Evolutionary conservation across 192 early-diverging fungal genomes (phyloP).

Genomic region (Coemansia sp.): DNA sequence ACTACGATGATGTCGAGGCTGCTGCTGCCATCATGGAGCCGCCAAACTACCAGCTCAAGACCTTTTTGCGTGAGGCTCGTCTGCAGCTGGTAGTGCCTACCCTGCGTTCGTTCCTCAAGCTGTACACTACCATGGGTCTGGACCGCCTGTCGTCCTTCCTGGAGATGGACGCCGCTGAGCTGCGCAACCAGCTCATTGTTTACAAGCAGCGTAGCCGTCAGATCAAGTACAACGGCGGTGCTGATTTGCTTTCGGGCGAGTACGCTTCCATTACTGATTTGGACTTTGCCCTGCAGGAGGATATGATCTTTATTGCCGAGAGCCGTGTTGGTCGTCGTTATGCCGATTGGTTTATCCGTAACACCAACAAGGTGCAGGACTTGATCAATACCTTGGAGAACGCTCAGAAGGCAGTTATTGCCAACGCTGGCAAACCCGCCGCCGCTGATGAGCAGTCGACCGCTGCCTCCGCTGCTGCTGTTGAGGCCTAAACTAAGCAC

Average conservation of each 20-base stretch:
- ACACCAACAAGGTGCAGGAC: constrained; percentile 82
- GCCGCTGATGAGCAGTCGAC: constrained; percentile 4
- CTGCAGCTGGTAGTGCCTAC: constrained; percentile 83
- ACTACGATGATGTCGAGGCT: constrained; percentile 62
- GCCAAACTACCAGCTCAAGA: constrained; percentile 74
- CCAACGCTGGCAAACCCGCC: constrained; percentile 18
- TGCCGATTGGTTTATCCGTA: constrained; percentile 94
- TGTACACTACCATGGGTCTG: constrained; percentile 90
- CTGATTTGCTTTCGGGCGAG: constrained; percentile 81
- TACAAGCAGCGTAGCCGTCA: constrained; percentile 95
- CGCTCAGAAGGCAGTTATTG: constrained; percentile 29
- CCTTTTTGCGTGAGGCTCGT: constrained; percentile 83
- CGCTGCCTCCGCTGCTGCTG: not conserved
- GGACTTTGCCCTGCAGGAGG: constrained; percentile 91
- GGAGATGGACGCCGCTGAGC: constrained; percentile 76
- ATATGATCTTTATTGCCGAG: constrained; percentile 95
- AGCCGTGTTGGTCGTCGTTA: constrained; percentile 88
- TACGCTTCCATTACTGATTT: constrained; percentile 76
- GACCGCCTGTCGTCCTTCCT: constrained; percentile 86
- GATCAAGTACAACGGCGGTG: constrained; percentile 73
- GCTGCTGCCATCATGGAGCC: constrained; percentile 48
- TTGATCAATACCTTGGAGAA: constrained; percentile 38
- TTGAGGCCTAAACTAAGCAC: not conserved
- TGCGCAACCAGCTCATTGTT: constrained; percentile 82
- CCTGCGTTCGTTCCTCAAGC: constrained; percentile 89